A percentile compares a stretch with the other conserved stretches of the same genome.
Conservation (phyloP, 176 grass and related monocot species). For the Oryza coarctata region DNA sequence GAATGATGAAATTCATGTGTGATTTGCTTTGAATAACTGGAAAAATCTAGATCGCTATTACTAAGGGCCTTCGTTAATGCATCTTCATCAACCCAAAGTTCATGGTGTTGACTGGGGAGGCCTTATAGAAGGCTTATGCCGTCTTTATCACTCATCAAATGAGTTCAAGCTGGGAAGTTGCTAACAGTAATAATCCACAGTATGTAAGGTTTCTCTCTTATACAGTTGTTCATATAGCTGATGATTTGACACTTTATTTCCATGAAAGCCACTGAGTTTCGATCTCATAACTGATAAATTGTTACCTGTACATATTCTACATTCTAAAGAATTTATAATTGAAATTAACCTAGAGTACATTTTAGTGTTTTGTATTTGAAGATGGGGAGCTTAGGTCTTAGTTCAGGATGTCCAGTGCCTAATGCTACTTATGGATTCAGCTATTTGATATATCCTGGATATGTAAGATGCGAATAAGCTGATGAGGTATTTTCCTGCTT, state of each 20-base stretch:
- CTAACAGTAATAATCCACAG: neutral
- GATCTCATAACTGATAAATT: neutral
- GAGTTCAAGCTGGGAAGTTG: neutral
- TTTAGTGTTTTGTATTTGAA: neutral
- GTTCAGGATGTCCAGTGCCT: neutral
- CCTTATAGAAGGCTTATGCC: neutral
- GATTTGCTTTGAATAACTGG: neutral
- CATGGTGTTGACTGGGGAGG: neutral
- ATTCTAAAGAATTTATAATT: neutral
- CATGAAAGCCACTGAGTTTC: neutral
- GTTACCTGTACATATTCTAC: neutral
- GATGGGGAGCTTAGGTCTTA: neutral
- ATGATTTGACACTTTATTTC: neutral
- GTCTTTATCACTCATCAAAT: neutral
- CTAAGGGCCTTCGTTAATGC: neutral
- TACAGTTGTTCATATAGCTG: neutral
- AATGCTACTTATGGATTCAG: neutral
- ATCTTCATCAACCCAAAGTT: neutral
- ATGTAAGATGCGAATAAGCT: neutral
- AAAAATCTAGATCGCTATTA: neutral
- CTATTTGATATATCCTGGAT: conserved; percentile 1
- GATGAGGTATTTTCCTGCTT: neutral
- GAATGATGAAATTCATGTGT: neutral
- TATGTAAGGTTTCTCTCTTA: neutral
- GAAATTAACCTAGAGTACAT: neutral